Percentiles rank a stretch among this genome's conserved stretches.
Evolutionary conservation across 768 basidiomycete genomes (phyloP).

Genomic region (Lentinula lateritia): DNA sequence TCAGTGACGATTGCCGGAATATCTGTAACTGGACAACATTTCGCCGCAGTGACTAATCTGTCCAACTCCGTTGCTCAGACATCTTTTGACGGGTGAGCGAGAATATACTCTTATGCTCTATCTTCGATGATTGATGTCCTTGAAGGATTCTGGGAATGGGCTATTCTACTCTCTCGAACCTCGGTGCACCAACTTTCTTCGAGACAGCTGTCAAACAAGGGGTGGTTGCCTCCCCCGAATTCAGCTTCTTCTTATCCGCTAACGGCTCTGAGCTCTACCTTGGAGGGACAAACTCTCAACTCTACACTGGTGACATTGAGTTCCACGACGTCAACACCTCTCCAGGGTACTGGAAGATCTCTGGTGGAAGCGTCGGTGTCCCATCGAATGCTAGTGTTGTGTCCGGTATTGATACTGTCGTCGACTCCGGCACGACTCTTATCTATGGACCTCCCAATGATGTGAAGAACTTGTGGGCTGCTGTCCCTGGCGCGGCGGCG

Average conservation of each 20-base stretch:
- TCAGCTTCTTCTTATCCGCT: constrained; percentile 38
- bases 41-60: neutral
- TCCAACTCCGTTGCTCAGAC: neutral
- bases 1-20: neutral
- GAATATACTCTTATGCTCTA: neutral
- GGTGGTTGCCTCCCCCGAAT: constrained; percentile 25
- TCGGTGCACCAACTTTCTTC: constrained; percentile 28
- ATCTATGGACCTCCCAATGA: constrained; percentile 22
- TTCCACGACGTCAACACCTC: constrained; percentile 20
- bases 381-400: constrained; percentile 6
- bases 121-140: too few relatives aligned
- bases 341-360: constrained; percentile 22
- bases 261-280: constrained; percentile 42
- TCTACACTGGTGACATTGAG: constrained; percentile 38
- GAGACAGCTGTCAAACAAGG: constrained; percentile 32
- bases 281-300: constrained; percentile 40
- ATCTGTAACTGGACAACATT: neutral
- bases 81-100: constrained; percentile 2
- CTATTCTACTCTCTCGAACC: constrained; percentile 28
- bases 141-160: constrained; percentile 27
- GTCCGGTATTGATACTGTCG: constrained; percentile 16
- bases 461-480: constrained; percentile 18
- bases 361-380: constrained; percentile 12
- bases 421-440: constrained; percentile 34
- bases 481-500: constrained; percentile 14